A percentile compares a stretch with the other conserved stretches of the same genome.
phyloP scores from a whole-genome alignment of 176 grass and related monocot genomes.

The Olyra latifolia region DNA sequence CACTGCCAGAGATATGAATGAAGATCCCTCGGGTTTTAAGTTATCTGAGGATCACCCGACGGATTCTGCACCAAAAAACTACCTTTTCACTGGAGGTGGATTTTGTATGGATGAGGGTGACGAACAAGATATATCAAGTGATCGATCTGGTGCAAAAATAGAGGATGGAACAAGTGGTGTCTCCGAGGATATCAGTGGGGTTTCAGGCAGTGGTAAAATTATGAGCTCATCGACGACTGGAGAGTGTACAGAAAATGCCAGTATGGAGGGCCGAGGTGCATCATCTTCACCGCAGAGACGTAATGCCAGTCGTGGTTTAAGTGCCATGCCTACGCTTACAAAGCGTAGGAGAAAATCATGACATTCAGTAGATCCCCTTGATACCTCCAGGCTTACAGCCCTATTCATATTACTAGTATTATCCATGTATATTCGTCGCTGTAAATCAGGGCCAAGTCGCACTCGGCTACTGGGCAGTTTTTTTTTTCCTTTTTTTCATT shows the following conservation, averaged over 20 bases:
- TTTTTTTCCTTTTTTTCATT: too few species aligned
- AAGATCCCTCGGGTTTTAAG: slow-evolving; percentile 26
- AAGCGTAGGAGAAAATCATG: slow-evolving; percentile 53
- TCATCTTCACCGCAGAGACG: slow-evolving; percentile 3
- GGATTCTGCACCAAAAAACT: slow-evolving; percentile 36
- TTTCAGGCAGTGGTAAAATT: slow-evolving; percentile 21
- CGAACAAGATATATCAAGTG: slow-evolving; percentile 31
- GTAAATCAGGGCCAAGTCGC: too few species aligned
- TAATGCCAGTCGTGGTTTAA: slow-evolving; percentile 34
- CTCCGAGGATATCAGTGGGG: not conserved
- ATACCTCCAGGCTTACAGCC: too few species aligned
- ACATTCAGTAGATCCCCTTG: not conserved
- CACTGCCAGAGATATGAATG: slow-evolving; percentile 3
- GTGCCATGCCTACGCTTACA: slow-evolving; percentile 41
- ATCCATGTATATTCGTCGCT: too few species aligned
- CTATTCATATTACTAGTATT: too few species aligned
- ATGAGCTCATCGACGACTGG: not conserved
- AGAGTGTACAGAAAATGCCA: slow-evolving; percentile 19
- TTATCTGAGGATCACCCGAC: not conserved
- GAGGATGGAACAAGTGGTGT: slow-evolving; percentile 18
- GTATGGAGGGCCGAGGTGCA: slow-evolving; percentile 8
- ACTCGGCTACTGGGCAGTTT: too few species aligned
- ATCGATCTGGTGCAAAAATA: slow-evolving; percentile 10
- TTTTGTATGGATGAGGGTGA: slow-evolving; percentile 58
- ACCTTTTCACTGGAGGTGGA: slow-evolving; percentile 67